A percentile compares a stretch with the other conserved stretches of the same genome.
Evolutionary conservation across 2,329 filamentous ascomycete genomes (phyloP).

Genomic region (Aspergillus pseudotamarii): DNA sequence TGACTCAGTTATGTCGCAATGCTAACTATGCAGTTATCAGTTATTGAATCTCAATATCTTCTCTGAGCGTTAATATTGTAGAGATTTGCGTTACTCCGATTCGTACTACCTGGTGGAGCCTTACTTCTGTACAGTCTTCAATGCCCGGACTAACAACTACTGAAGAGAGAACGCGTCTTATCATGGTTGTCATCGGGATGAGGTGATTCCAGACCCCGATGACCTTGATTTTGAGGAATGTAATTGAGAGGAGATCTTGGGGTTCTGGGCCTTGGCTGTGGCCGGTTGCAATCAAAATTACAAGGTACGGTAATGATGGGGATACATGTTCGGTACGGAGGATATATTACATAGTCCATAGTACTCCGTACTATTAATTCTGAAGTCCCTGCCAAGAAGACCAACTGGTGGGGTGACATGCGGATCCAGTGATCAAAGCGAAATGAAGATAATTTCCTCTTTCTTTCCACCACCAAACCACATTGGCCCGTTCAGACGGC

Average conservation of each 20-base stretch:
- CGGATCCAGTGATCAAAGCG: background rate
- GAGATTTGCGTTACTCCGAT: too few relatives aligned
- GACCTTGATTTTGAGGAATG: background rate
- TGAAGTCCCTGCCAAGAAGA: slow-evolving; percentile 10
- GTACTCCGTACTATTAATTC: too few relatives aligned
- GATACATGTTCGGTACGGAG: background rate
- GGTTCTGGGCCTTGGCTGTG: background rate
- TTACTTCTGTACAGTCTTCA: background rate
- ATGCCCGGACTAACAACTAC: background rate
- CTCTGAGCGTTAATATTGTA: background rate
- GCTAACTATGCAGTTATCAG: background rate
- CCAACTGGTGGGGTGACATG: slow-evolving; percentile 1
- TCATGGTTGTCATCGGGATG: background rate
- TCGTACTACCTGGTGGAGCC: background rate
- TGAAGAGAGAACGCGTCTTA: background rate
- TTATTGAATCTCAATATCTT: background rate
- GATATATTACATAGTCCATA: too few relatives aligned
- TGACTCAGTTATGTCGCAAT: background rate
- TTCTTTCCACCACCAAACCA: slow-evolving; percentile 3
- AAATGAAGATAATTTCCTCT: background rate
- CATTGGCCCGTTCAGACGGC: background rate
- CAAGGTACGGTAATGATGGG: background rate
- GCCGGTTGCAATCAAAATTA: background rate
- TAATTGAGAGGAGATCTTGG: background rate
- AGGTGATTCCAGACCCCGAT: background rate